Base-by-base conservation (phyloP, 2,329 filamentous ascomycete species). In the Dendrostoma leiphaemia region DNA sequence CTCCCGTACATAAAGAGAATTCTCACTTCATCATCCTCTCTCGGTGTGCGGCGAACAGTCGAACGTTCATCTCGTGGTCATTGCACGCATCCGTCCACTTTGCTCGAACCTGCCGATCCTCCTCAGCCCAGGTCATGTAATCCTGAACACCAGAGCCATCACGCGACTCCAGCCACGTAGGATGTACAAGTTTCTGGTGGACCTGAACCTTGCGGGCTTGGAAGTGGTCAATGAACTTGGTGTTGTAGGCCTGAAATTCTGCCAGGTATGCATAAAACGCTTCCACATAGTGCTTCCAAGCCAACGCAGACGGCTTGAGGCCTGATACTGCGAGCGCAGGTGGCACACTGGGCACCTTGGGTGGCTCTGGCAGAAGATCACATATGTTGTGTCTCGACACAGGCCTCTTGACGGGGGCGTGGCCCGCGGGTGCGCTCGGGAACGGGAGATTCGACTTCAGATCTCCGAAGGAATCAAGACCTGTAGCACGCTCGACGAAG, bases 71-170 rank as follows among this genome's bases (percentile, higher is more conserved):
- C 54, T 81, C 77, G 63, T 91, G 88, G 56, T 77, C 77, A 40
- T 82, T 78, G 57, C 80, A 82, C 7, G 82, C 82, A 8, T 77
- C 67, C 28, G 71, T 70, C 85, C 88, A 90, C 53, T 79, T 77
- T 62, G 75, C 75, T 53, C 84, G 74, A 5, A 89, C 81, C 45
- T 75, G 73, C 59, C 83, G 79, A 64, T 91, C 88, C 67, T 89
- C 82, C 60, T 81, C 78, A 52, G 87, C 69, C 65, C 81, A 82
- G 34, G 71, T 71, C 54, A 83, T 67, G 65, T 91, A 91, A 52
- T 80, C 77, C 15, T 73, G 65, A 23, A 85, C 74, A 0, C 80
- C 83, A 1, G 61, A 59, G 35, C 78, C 71, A 23, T 76, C 67
- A 1, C 67, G 65, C 8, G 68, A 62, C 28, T 71, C 70, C 17